Evolutionary conservation across 352 stramenopile species (phyloP).

Genomic region (Pythium utonaiense): DNA sequence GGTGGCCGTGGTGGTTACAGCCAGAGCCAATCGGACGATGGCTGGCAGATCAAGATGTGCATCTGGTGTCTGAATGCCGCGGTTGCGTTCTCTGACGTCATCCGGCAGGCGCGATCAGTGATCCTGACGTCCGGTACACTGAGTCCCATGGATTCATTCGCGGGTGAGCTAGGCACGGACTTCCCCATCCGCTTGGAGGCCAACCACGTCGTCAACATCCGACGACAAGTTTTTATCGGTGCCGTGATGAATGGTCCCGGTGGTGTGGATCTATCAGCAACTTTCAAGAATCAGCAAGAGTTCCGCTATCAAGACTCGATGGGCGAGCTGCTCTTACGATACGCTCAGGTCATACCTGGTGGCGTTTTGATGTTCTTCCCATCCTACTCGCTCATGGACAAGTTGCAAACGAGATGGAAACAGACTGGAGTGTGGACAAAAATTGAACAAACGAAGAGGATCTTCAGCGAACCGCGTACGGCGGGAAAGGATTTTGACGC

Average conservation of each 20-base stretch:
- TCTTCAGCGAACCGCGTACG: conserved; percentile 69
- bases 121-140: conserved; percentile 84
- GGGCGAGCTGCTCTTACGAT: conserved; percentile 69
- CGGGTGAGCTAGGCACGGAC: conserved; percentile 69
- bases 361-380: conserved; percentile 87
- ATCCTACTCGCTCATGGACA: conserved; percentile 79
- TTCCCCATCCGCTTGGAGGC: conserved; percentile 82
- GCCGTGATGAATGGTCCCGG: conserved; percentile 65
- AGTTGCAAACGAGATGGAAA: conserved; percentile 61
- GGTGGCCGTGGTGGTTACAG: conserved; percentile 9
- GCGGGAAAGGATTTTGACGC: conserved; percentile 82
- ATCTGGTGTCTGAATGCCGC: conserved; percentile 86
- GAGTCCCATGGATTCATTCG: conserved; percentile 87
- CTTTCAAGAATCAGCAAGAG: conserved; percentile 81
- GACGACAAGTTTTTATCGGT: conserved; percentile 80
- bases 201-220: conserved; percentile 87
- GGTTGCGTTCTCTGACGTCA: conserved; percentile 80
- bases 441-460: conserved; percentile 54
- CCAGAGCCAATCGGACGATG: conserved; percentile 22
- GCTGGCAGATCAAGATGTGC: conserved; percentile 72
- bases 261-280: conserved; percentile 66
- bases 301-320: conserved; percentile 80
- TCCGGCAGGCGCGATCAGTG: conserved; percentile 57
- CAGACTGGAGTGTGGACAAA: conserved; percentile 61
- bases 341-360: conserved; percentile 60